These are phyloP conservation scores for Linum tenue DNA, from an alignment of 345 rosid species.

Conservation along the genomic window DNA sequence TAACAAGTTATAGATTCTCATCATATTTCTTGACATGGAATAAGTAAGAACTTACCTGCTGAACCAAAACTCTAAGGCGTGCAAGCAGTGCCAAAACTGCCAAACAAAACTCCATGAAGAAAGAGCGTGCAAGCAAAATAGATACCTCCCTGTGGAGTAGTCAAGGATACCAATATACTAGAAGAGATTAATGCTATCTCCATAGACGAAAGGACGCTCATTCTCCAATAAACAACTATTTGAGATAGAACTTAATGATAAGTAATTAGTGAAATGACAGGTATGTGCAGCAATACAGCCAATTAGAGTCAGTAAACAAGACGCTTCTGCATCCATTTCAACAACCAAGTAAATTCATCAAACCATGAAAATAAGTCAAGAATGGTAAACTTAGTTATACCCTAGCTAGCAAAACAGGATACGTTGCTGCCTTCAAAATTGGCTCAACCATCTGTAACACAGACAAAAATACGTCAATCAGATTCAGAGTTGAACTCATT, in stretches of 20 bases:
- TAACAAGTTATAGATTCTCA: too few species aligned
- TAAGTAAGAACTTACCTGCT: conserved; percentile 56
- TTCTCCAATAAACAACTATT: not conserved
- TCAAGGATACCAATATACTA: conserved; percentile 14
- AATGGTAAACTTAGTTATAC: not conserved
- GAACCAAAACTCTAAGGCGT: conserved; percentile 76
- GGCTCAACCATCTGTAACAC: conserved; percentile 80
- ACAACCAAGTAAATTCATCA: not conserved
- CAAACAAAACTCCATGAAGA: conserved; percentile 68
- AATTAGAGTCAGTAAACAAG: conserved; percentile 6
- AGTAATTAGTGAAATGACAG: not conserved
- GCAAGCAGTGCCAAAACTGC: conserved; percentile 72
- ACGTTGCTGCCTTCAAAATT: conserved; percentile 82
- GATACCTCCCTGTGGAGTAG: conserved; percentile 52
- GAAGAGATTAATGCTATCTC: not conserved
- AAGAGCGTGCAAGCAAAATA: conserved; percentile 68
- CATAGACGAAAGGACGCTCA: not conserved
- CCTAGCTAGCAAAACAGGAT: conserved; percentile 24
- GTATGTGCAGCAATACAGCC: conserved; percentile 1
- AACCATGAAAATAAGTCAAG: not conserved
- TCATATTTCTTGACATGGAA: not conserved
- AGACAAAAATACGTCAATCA: not conserved
- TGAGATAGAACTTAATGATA: not conserved
- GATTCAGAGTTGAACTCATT: not conserved
- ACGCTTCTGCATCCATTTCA: not conserved